Conservation (phyloP, 352 stramenopile genomes). For the Phytophthora uliginosa region DNA sequence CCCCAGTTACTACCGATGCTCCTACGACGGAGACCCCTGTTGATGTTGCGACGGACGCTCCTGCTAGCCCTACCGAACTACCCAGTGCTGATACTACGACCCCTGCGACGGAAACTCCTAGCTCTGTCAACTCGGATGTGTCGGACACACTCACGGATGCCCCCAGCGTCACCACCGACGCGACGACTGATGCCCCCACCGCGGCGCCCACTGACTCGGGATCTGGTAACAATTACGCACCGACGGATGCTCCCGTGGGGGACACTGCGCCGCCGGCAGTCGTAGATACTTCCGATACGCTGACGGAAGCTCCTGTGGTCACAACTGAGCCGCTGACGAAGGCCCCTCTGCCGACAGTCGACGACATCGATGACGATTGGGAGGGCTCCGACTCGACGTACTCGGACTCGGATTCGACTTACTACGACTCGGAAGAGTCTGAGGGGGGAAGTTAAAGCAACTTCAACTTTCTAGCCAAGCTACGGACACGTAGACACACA, state of each 20-base stretch:
- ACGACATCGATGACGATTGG: conserved; percentile 12
- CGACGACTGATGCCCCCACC: background rate
- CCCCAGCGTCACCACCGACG: background rate
- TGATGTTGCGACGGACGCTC: background rate
- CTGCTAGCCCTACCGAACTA: background rate
- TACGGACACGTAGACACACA: conserved; percentile 1
- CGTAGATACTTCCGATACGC: conserved; percentile 16
- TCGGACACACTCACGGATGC: background rate
- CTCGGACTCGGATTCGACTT: conserved; percentile 23
- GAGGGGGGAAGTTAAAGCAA: conserved; percentile 12
- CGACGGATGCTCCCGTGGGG: conserved; percentile 11
- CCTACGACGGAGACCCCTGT: too few relatives aligned
- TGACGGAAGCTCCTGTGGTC: conserved; percentile 7
- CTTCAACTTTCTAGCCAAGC: background rate
- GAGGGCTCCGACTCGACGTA: conserved; percentile 27
- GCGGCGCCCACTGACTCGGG: background rate
- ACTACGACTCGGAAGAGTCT: conserved; percentile 22
- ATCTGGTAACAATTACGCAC: background rate
- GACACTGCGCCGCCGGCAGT: background rate
- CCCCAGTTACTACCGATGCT: background rate
- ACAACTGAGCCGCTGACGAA: background rate
- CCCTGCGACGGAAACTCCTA: background rate
- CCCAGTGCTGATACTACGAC: background rate
- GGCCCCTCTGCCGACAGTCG: background rate
- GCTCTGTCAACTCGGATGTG: background rate